phyloP scores from a whole-genome alignment of 768 basidiomycete genomes.

The Clitopilus hobsonii region DNA sequence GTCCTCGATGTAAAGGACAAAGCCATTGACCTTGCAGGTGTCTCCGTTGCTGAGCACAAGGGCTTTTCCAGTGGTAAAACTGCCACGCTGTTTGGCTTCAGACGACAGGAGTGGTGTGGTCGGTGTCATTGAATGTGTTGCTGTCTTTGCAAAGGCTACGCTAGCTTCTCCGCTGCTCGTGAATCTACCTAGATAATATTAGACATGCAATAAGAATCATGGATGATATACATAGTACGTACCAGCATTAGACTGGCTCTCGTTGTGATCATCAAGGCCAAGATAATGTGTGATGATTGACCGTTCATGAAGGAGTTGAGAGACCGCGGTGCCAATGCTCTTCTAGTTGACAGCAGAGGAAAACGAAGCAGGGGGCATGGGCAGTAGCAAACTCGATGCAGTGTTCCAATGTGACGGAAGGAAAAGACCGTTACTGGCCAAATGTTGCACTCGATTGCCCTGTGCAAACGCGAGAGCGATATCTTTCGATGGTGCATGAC shows the following conservation, averaged over 20 bases:
- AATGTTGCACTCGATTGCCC: slow-evolving; percentile 19
- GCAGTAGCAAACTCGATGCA: not conserved
- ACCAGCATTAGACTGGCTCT: not conserved
- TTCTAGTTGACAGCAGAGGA: not conserved
- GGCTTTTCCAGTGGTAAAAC: not conserved
- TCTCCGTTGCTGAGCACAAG: not conserved
- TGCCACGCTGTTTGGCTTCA: not conserved
- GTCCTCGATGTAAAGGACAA: not conserved
- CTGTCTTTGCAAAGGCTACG: not conserved
- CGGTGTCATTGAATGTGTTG: not conserved
- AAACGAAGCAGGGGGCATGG: not conserved
- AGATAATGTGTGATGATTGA: not conserved
- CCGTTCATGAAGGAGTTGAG: not conserved
- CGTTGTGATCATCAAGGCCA: not conserved
- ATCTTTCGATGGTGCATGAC: slow-evolving; percentile 26
- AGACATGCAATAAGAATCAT: not conserved
- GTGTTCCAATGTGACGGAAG: not conserved
- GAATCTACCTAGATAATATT: not conserved
- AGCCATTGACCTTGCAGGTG: not conserved
- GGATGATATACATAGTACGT: not conserved
- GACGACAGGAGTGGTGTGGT: not conserved
- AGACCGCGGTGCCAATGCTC: not conserved
- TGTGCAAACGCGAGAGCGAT: slow-evolving; percentile 21
- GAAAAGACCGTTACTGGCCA: slow-evolving; percentile 16
- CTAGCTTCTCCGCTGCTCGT: not conserved